Evolutionary conservation across 73 alveolate species (phyloP), one percentile per base, ranked within the genome.

Genomic region (Uronychia binucleata): DNA sequence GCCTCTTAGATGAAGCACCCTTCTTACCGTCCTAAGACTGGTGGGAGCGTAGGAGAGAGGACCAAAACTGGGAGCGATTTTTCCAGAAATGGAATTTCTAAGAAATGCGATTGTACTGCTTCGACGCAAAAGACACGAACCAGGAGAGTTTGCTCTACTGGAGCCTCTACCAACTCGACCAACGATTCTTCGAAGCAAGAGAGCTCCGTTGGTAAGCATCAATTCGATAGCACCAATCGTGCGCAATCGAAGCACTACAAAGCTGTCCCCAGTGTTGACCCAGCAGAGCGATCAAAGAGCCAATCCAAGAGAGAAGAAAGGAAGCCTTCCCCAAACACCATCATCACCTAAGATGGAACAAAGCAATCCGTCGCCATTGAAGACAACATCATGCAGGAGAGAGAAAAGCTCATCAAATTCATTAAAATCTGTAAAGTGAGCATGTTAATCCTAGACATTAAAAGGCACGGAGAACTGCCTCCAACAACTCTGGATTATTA

Each of bases 401-500:
- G 93, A 80, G 93, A 87, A 30, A 87, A 87, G 35, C 74, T 87
- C 46, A 87, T 87, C 11, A 81, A 87, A 58, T 74, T 31, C 30
- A 87, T 81, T 57, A 87, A 87, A 46, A 58, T n/a, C 0, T 79
- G 67, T 46, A 46, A 46, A 19, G 5, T 46, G n/a, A 60, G 58
- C 11, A 59, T 33, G 28, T 30, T 75, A 58, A 31, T 14, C 5
- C 19, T 46, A 46, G 67, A 79, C 59, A 79, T 79, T n/a, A 34
- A 57, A 58, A 81, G 60, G 80, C 28, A 83, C 8, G 27, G 34
- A 28, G 82, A 74, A 57, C 82, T 87, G 27, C 93, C 93, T 13
- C 75, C 79, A 1, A 87, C 93, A 1, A 87, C 93, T 60, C 77
- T 87, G 0, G 93, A 87, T 67, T 87, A 81, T 33, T 87, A 87